Conservation (phyloP, 2,329 filamentous ascomycete genomes). For the Tricladium varicosporioides region DNA sequence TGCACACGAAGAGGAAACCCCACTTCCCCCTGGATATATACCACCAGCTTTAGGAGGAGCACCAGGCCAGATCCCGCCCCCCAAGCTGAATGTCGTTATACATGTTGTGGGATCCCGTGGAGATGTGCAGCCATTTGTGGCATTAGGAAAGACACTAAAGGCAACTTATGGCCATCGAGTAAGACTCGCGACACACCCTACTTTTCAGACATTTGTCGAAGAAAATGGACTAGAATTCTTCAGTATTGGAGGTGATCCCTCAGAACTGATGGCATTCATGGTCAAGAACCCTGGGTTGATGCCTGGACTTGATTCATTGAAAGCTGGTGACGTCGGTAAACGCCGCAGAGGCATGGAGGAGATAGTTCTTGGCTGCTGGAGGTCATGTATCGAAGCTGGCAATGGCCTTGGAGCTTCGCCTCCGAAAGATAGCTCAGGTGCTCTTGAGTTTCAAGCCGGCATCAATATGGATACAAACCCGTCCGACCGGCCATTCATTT, state of each 20-base stretch:
- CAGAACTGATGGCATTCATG: conserved; percentile 84
- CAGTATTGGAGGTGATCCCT: conserved; percentile 72
- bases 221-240: conserved; percentile 75
- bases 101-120: conserved; percentile 74
- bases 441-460: conserved; percentile 28
- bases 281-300: conserved; percentile 85
- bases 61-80: conserved; percentile 56
- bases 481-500: conserved; percentile 65
- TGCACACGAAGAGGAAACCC: conserved; percentile 44
- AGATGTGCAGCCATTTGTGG: conserved; percentile 75
- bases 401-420: conserved; percentile 48
- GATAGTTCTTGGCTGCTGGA: conserved; percentile 83
- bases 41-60: conserved; percentile 68
- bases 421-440: conserved; percentile 23
- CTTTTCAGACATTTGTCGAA: conserved; percentile 66
- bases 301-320: conserved; percentile 75
- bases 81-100: conserved; percentile 67
- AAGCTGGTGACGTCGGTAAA: conserved; percentile 73
- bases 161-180: conserved; percentile 68
- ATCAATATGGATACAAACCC: conserved; percentile 34
- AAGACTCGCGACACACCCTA: conserved; percentile 69
- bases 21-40: conserved; percentile 67
- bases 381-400: conserved; percentile 77
- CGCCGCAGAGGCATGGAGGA: conserved; percentile 72
- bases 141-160: conserved; percentile 63